Evolutionary conservation across 2,329 filamentous ascomycete genomes (phyloP).

Genomic region (Myriosclerotinia curreyana): DNA sequence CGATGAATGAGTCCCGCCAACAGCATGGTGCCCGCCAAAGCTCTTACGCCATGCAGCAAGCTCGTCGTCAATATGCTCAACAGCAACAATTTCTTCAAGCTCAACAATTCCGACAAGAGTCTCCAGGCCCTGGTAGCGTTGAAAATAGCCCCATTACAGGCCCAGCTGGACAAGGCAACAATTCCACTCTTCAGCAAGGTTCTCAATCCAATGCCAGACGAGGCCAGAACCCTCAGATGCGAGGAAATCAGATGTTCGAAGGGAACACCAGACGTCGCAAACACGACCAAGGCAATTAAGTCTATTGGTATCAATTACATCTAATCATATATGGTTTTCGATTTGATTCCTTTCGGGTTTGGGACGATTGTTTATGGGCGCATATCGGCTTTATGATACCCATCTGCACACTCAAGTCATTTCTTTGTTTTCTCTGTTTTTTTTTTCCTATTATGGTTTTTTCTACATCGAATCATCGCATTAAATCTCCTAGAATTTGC

Average conservation of each 20-base stretch:
- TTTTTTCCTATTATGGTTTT: conserved; percentile 5
- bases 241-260: conserved; percentile 12
- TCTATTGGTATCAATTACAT: not conserved
- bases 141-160: not conserved
- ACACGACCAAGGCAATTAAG: conserved; percentile 2
- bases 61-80: conserved; percentile 7
- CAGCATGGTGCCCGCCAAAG: conserved; percentile 6
- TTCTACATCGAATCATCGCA: conserved; percentile 4
- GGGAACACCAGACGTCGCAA: not conserved
- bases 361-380: conserved; percentile 1
- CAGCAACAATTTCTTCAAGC: conserved; percentile 1
- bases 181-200: conserved; percentile 6
- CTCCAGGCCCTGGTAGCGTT: not conserved
- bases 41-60: conserved; percentile 4
- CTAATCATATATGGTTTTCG: not conserved
- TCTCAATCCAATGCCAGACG: conserved; percentile 4
- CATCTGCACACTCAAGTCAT: not conserved
- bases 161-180: not conserved
- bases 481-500: not conserved
- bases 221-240: not conserved
- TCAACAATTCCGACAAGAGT: conserved; percentile 12
- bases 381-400: conserved; percentile 12
- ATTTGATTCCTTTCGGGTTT: conserved; percentile 6
- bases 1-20: conserved; percentile 1
- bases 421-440: not conserved